Base-by-base conservation (phyloP, 805 yeast species). In the Huiozyma naganishii region DNA sequence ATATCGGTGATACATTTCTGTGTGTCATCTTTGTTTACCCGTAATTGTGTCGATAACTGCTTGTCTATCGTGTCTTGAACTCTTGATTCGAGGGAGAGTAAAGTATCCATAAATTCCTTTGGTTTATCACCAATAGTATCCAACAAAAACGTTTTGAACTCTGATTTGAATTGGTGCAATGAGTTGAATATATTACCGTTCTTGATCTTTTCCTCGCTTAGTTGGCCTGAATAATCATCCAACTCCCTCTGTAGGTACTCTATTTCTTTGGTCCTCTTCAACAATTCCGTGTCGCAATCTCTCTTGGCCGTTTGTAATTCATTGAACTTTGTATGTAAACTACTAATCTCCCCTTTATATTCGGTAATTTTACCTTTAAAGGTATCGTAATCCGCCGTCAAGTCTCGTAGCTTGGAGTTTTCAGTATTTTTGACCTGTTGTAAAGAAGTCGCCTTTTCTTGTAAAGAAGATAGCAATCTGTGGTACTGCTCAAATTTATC, bases 151-250 rank as follows among this genome's bases (percentile, higher is more conserved):
- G 10, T 8, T 11, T 10, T 34, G 12, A 34, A 7, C 8, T 47
- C 45, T 29, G 41, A 42, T 36, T 48, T 45, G 41, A 48, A 36
- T 29, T 41, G 41, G 7, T 41, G 37, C 46, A 52, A 36, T 36
- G 59, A 59, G 27, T 52, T 50, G 5, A 55, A 28, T 6, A 60
- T 41, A 1, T 56, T 48, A 32, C 50, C 47, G 39, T 53, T 66
- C 42, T 61, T 67, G 9, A 70, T 57, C 43, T 69, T 72, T 48
- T 72, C 75, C 43, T 72, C 77, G 7, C 72, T 69, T 36, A 73
- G 56, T 39, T 69, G 62, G 1, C 76, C 74, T 7, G 74, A 64
- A 27, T 67, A 58, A 44, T 70, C 70, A 53, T 71, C 70, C 6
- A 70, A 48, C 41, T 64, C 68, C 33, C 59, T 46, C 45, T 61